phyloP scores from a whole-genome alignment of 169 alveolate genomes.

The Plasmodium blacklocki region DNA sequence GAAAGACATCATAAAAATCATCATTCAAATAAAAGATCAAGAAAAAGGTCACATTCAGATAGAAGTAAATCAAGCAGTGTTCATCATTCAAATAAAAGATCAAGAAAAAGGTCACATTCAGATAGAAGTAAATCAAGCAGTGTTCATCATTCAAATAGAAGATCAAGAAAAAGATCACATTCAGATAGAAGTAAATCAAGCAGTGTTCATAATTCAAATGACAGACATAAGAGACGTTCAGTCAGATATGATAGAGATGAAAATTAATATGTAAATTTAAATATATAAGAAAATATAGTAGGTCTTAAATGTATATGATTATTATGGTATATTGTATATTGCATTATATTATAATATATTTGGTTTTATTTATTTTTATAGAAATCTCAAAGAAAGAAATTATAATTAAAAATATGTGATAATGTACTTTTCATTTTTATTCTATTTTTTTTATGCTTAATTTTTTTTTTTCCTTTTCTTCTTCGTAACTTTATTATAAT shows the following conservation, averaged over 20 bases:
- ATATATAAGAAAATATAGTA: too few species aligned
- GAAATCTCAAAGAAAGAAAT: too few species aligned
- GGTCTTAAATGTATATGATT: too few species aligned
- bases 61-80: conserved; percentile 52
- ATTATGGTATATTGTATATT: too few species aligned
- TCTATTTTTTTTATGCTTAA: too few species aligned
- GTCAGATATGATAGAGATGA: conserved; percentile 5
- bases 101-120: conserved; percentile 31
- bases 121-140: conserved; percentile 49
- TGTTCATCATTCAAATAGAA: conserved; percentile 15
- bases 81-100: conserved; percentile 22
- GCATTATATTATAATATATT: too few species aligned
- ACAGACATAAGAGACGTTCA: conserved; percentile 37
- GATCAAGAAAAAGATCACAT: conserved; percentile 28
- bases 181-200: conserved; percentile 37
- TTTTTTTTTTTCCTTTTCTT: too few species aligned
- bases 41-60: conserved; percentile 9
- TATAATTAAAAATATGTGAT: too few species aligned
- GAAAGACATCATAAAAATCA: conserved; percentile 31
- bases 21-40: conserved; percentile 49
- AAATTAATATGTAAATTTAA: too few species aligned
- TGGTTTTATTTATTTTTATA: too few species aligned
- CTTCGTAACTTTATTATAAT: too few species aligned
- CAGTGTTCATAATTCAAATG: conserved; percentile 22
- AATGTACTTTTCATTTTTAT: too few species aligned